These are phyloP conservation scores for Geoglossum cookeanum DNA, from an alignment of 2,329 filamentous ascomycete species.

Conservation along the genomic window DNA sequence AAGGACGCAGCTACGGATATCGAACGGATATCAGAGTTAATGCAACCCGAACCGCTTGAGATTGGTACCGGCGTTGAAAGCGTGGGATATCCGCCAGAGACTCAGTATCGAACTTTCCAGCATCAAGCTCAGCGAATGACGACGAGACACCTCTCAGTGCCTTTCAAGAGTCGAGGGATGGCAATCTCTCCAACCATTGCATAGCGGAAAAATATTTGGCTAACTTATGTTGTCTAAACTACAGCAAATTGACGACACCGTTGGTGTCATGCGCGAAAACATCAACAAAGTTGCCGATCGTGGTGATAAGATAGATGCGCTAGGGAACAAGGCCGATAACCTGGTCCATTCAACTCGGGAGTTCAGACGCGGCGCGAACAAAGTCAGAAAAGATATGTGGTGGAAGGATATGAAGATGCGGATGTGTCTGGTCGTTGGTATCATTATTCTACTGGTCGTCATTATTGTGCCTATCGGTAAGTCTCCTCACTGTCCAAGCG, in stretches of 20 bases:
- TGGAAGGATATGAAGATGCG: conserved; percentile 99
- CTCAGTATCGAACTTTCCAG: background rate
- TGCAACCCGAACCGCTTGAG: background rate
- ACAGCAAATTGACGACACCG: conserved; percentile 94
- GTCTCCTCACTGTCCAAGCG: conserved; percentile 16
- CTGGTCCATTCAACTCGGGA: conserved; percentile 82
- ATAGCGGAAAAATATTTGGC: background rate
- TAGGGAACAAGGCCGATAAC: conserved; percentile 89
- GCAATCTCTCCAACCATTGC: background rate
- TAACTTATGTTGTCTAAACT: background rate
- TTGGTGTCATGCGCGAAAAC: conserved; percentile 90
- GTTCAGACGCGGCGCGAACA: conserved; percentile 90
- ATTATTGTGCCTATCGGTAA: conserved; percentile 88
- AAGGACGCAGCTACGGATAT: background rate
- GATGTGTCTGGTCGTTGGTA: conserved; percentile 80
- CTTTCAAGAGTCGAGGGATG: background rate
- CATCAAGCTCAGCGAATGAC: background rate
- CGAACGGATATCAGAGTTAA: background rate
- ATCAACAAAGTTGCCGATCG: conserved; percentile 92
- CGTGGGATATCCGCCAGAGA: background rate
- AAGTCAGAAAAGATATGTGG: conserved; percentile 97
- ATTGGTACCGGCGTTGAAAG: background rate
- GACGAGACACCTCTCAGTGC: background rate
- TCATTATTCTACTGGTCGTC: conserved; percentile 78
- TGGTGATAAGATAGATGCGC: conserved; percentile 69